Evolutionary conservation across 2,329 filamentous ascomycete genomes (phyloP).

Genomic region (Colletotrichum agaves): DNA sequence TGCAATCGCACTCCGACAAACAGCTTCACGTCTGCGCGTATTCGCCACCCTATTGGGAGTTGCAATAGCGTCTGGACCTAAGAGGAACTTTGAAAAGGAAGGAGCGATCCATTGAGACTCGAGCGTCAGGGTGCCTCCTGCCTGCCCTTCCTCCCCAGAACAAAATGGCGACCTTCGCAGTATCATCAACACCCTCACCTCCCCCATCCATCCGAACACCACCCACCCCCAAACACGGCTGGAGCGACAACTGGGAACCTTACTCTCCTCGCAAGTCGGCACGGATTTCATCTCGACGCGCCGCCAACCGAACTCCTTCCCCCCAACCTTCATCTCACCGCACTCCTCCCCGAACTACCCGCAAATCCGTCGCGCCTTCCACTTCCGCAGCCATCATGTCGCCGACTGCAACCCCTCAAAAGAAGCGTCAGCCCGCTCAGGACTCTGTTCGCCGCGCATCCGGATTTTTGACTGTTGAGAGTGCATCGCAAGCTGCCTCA

Average conservation of each 20-base stretch:
- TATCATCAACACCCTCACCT: conserved; percentile 73
- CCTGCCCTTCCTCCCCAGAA: conserved; percentile 11
- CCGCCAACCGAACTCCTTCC: conserved; percentile 65
- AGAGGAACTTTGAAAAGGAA: conserved; percentile 17
- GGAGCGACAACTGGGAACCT: conserved; percentile 76
- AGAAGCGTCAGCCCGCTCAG: conserved; percentile 60
- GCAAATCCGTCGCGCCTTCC: conserved; percentile 44
- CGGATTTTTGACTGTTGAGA: conserved; percentile 56
- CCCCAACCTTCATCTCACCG: conserved; percentile 53
- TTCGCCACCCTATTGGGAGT: neutral
- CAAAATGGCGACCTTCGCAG: conserved; percentile 39
- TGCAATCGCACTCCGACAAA: neutral
- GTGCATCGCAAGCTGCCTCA: conserved; percentile 54
- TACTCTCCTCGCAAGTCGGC: conserved; percentile 77
- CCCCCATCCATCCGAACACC: conserved; percentile 71
- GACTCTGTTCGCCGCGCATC: conserved; percentile 61
- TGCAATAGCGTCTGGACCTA: neutral
- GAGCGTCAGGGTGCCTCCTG: conserved; percentile 19
- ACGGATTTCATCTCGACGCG: conserved; percentile 68
- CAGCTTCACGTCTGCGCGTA: conserved; percentile 4
- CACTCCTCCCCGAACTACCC: conserved; percentile 48
- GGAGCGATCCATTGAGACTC: conserved; percentile 10
- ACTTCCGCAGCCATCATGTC: conserved; percentile 42
- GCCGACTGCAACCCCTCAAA: conserved; percentile 46
- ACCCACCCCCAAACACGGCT: conserved; percentile 74